Evolutionary conservation across 805 yeast species (phyloP), one percentile per base, ranked within the genome.

Genomic region (Isabelozyma heimii): DNA sequence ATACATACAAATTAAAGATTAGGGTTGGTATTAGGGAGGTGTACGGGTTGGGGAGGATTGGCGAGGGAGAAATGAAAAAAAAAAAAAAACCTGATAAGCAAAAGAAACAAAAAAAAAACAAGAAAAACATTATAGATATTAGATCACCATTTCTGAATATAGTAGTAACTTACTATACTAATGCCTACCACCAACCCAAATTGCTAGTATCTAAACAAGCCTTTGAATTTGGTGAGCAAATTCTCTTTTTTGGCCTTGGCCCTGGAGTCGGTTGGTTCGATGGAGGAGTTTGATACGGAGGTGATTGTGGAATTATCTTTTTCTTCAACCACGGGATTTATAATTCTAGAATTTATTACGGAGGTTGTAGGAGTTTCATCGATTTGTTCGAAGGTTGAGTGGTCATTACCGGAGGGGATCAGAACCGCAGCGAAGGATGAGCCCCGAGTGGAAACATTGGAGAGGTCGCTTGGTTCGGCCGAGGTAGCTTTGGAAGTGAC

Each of bases 391-490:
- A 53, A 50, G 12, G 50, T 52, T 27, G 59, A 54, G 44, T 48
- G 48, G 9, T 52, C 59, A 20, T 50, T 56, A n/a, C 46, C 44
- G 13, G 66, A 56, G 3, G 64, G 63, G 16, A 64, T 49, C 1
- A 72, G 66, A 37, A 70, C 70, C 5, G 72, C 74, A 14, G 74
- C 73, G 59, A 67, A 70, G 35, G 75, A 69, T 7, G 70, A 65
- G 10, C 60, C 54, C 4, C 67, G 52, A 2, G 74, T 69, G 40
- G 60, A 57, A 17, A 63, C 67, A 24, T 64, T 64, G 30, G 63
- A 52, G 41, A 58, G 46, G 13, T 49, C 47, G 26, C 14, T n/a
- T 13, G 24, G 20, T 26, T 20, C 15, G 12, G 30, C 7, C 7
- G 43, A 40, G 12, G 24, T 7, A 8, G 15, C 9, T 3, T 37